Evolutionary conservation across 345 rosid species (phyloP).

Genomic region (Turnera subulata): DNA sequence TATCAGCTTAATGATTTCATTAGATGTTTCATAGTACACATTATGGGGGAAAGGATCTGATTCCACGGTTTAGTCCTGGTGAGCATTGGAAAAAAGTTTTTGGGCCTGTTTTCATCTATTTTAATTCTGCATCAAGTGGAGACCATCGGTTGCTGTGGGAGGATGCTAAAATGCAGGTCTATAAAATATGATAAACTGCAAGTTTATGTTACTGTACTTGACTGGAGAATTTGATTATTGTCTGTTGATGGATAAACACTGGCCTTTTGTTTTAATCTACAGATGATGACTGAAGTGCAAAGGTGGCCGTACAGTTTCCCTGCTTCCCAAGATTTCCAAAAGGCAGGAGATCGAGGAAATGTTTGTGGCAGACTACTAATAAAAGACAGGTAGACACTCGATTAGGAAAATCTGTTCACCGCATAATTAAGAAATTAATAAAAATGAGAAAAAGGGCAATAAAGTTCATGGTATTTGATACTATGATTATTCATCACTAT

Average conservation of each 20-base stretch:
- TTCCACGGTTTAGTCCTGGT: constrained; percentile 51
- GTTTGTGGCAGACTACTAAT: constrained; percentile 69
- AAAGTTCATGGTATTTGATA: background rate
- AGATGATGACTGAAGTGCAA: constrained; percentile 33
- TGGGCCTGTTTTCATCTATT: constrained; percentile 84
- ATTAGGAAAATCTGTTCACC: background rate
- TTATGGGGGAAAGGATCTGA: constrained; percentile 79
- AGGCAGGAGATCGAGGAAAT: constrained; percentile 70
- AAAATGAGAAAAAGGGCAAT: background rate
- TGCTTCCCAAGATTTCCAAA: constrained; percentile 78
- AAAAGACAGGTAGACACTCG: constrained; percentile 47
- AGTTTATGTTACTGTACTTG: constrained; percentile 5
- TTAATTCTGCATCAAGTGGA: constrained; percentile 60
- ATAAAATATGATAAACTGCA: background rate
- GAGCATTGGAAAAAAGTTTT: constrained; percentile 93
- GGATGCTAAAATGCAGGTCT: constrained; percentile 85
- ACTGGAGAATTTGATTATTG: constrained; percentile 7
- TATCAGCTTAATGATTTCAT: constrained; percentile 15
- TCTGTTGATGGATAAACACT: constrained; percentile 12
- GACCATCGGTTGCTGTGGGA: constrained; percentile 82
- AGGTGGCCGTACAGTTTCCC: constrained; percentile 95
- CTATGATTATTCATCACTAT: background rate
- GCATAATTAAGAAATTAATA: background rate
- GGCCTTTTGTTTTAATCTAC: constrained; percentile 4
- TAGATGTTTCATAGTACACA: constrained; percentile 70